Evolutionary conservation across 768 basidiomycete genomes (phyloP), one percentile per base, ranked within the genome.

Genomic region (Rhizopogon salebrosus): DNA sequence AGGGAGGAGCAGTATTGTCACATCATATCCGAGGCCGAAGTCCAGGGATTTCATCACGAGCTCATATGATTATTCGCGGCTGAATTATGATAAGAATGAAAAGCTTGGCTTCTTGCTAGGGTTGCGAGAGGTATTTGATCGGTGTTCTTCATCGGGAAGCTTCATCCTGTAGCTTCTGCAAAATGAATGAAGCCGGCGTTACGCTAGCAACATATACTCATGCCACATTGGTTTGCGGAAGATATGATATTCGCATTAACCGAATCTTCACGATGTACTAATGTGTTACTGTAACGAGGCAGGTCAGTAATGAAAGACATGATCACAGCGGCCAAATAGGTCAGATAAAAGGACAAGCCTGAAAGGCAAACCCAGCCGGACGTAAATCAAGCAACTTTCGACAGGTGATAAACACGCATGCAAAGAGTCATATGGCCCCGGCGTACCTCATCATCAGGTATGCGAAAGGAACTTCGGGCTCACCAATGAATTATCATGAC

Each of bases 371-470:
- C 79, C 74, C 26, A 34, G 45, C 83, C 82, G 82, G 82, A 79
- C 78, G 64, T 76, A 75, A 71, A 76, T 84, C 82, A 80, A 67
- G 38, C 80, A 58, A 62, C 80, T 81, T 74, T 75, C 78, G 75
- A 68, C 77, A 64, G 62, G 57, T 45, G 56, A 41, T 58, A 40
- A 54, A 60, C 59, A 41, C n/a, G 56, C 60, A 64, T 68, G 63
- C 70, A 66, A 75, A 85, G 84, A 61, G 83, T 89, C 88, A 82
- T 87, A 84, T 90, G 88, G 88, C 88, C 88, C 87, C 88, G 88
- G 87, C 69, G 50, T 58, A 46, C 40, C 56, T 68, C 87, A 85
- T 88, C 86, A 71, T 62, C n/a, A 27, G 22, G 10, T 16, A 13
- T 34, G 18, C 16, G 31, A 52, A 20, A 53, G 37, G 57, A 27